phyloP scores from a whole-genome alignment of 2,329 filamentous ascomycete genomes.

The Calonectria hawksworthii region DNA sequence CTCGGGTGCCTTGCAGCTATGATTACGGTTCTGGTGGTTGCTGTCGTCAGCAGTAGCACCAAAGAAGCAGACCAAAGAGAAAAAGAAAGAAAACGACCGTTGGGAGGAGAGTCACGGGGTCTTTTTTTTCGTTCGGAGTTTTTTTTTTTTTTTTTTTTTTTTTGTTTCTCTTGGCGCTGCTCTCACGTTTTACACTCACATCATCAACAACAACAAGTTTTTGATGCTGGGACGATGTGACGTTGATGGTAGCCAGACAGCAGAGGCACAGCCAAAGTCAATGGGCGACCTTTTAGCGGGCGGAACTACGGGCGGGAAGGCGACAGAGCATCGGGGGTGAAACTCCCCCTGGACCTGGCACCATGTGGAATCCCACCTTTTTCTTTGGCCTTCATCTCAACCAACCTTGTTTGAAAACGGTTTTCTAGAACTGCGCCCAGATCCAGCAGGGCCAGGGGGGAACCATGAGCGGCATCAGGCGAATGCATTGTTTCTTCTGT shows the following conservation, averaged over 20 bases:
- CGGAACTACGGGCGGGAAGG: neutral
- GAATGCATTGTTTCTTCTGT: neutral
- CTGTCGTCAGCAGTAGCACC: conserved; percentile 19
- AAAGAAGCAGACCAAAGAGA: neutral
- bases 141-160: neutral
- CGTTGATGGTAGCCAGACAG: conserved; percentile 11
- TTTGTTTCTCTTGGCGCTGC: neutral
- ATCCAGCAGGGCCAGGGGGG: conserved; percentile 1
- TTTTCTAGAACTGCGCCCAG: conserved; percentile 19
- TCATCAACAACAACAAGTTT: neutral
- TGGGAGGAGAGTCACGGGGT: neutral
- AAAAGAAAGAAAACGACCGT: neutral
- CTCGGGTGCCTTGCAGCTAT: conserved; percentile 33
- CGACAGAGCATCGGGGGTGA: neutral
- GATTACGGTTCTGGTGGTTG: conserved; percentile 17
- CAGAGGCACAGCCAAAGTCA: conserved; percentile 11
- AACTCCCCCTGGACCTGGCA: conserved; percentile 21
- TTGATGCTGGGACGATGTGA: conserved; percentile 21
- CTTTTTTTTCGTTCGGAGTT: neutral
- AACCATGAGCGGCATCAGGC: neutral
- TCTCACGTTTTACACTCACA: neutral
- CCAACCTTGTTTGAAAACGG: conserved; percentile 19
- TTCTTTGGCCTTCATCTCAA: neutral
- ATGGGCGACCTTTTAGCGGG: neutral
- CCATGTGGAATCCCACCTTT: conserved; percentile 23